phyloP scores from a whole-genome alignment of 1,284 basidiomycete species.

The Moniliella sp. region DNA sequence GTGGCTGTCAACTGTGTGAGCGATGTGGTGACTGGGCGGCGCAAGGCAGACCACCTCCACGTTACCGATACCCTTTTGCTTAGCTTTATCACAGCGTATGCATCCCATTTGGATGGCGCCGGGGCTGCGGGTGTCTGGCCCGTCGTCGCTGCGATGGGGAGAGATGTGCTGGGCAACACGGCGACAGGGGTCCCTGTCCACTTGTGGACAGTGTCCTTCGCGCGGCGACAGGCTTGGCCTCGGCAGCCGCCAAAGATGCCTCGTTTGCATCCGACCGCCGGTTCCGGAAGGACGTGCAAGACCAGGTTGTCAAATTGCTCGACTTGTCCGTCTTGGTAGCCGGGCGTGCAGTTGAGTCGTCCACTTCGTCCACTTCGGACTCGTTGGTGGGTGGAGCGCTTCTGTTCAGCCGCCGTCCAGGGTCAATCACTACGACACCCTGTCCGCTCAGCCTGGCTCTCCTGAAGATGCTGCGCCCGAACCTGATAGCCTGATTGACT shows the following conservation, averaged over 20 bases:
- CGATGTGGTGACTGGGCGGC: no score
- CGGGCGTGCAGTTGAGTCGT: conserved; percentile 51
- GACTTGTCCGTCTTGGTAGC: conserved; percentile 58
- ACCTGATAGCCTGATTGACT: no score
- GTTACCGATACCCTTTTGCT: no score
- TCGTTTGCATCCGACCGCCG: conserved; percentile 43
- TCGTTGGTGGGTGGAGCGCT: no score
- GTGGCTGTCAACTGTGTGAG: no score
- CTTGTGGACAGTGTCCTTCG: neutral
- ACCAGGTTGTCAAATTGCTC: conserved; percentile 61
- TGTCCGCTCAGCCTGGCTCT: conserved; percentile 4
- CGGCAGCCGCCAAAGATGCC: neutral
- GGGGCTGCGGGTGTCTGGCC: no score
- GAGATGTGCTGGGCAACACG: conserved; percentile 1
- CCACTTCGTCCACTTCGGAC: no score
- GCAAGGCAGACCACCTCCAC: no score
- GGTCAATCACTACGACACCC: no score
- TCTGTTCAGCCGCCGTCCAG: no score
- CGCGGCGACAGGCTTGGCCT: neutral
- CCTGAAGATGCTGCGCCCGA: conserved; percentile 50
- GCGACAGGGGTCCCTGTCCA: neutral
- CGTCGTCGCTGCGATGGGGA: neutral
- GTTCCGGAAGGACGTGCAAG: conserved; percentile 74
- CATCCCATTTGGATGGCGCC: no score
- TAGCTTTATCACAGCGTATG: no score